Base-by-base conservation (phyloP, 176 grass and related monocot species). In the Musa itinerans region DNA sequence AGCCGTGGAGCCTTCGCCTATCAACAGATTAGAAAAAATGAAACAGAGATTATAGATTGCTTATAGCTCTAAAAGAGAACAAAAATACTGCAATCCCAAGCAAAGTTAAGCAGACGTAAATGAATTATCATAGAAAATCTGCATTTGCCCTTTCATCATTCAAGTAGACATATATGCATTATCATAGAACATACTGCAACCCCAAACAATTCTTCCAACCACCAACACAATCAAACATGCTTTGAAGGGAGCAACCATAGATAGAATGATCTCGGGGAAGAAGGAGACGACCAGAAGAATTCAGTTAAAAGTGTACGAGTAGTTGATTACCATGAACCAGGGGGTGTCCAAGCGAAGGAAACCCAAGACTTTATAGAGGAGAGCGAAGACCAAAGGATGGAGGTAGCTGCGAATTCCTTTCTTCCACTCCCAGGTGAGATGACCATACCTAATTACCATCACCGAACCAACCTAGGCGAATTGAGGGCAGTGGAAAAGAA, bases 351-450 rank as follows among this genome's bases (percentile, higher is more conserved):
- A 74, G 77, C 74, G 88, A 50, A 98, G 80, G 24, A 91, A 49
- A 19, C 84, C 94, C 82, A 98, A 73, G 63, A 91, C 63, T 54
- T 83, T 98, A 76, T 93, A 98, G 10, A 93, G 79, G 23, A 82
- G 16, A 50, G 83, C 82, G 78, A 98, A 98, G 70, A 91, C 68
- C 22, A 98, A 71, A 1, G 88, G 94, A 70, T 98, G 94, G 72
- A 98, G 88, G 71, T 91, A 98, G 57, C 90, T 74, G 17, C 94
- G 80, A 63, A 98, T 92, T 22, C 88, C 88, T 66, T 77, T 57
- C 29, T 98, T 78, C 94, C 94, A 98, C 83, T 98, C 94, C 90
- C 94, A 93, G 16, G 94, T 93, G 9, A 97, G 82, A 85, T 98
- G 94, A 11, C 86, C 90, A 63, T 93, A 98, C 75, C 94, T 98